These are phyloP conservation scores for Vicia faba DNA, from an alignment of 306 rosid genomes.

Conservation along the genomic window DNA sequence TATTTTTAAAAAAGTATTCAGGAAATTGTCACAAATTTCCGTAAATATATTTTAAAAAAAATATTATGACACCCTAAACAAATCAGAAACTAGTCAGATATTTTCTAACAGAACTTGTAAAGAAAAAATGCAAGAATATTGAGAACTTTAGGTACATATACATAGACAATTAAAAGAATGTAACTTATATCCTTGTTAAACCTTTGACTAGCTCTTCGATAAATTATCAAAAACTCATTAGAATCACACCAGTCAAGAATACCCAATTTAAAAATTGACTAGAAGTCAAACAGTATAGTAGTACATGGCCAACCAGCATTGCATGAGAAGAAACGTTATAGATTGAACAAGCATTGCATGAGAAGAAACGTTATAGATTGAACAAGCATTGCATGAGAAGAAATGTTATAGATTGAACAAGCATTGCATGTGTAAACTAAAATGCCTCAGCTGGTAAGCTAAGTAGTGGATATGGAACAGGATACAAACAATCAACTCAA, in stretches of 20 bases:
- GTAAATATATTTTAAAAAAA: no score
- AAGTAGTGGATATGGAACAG: slow-evolving; percentile 3
- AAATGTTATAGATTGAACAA: no score
- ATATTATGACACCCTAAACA: no score
- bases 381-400: no score
- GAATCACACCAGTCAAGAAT: background rate
- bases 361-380: no score
- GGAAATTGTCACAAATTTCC: background rate
- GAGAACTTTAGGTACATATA: background rate
- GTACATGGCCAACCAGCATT: no score
- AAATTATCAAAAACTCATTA: background rate
- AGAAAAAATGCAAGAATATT: background rate
- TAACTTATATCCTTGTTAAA: background rate
- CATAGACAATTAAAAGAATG: background rate
- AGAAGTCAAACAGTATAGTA: background rate
- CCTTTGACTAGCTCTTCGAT: background rate
- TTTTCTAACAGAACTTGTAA: background rate
- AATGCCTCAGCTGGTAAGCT: background rate
- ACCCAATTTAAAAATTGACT: background rate
- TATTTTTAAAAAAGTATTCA: background rate
- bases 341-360: no score
- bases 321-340: no score
- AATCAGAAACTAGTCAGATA: background rate
- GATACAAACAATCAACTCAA: background rate
- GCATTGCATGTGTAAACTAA: no score